Percentiles rank a stretch among this genome's conserved stretches.
Evolutionary conservation across 495 filamentous ascomycete species (phyloP).

Genomic region (Lentithecium fluviatile): DNA sequence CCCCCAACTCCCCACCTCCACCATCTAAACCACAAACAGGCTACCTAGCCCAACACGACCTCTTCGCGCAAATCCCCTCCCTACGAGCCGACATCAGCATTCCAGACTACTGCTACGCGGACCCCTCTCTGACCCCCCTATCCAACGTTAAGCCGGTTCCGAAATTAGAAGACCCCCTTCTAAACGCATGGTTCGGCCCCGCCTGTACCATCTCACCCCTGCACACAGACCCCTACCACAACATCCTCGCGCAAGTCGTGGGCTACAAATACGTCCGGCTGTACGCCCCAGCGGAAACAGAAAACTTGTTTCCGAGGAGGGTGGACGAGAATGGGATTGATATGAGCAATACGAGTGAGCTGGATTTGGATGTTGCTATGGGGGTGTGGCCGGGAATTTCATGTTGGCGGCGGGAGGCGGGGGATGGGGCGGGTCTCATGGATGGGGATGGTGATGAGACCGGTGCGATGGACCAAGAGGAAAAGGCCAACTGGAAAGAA

Average conservation of each 20-base stretch:
- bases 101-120: constrained; percentile 83
- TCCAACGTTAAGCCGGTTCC: constrained; percentile 43
- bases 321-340: constrained; percentile 71
- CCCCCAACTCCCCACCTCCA: background rate
- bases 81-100: constrained; percentile 73
- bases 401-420: constrained; percentile 20
- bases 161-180: constrained; percentile 37
- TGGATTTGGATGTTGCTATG: constrained; percentile 56
- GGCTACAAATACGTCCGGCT: constrained; percentile 88
- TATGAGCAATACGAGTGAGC: constrained; percentile 84
- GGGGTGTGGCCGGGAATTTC: constrained; percentile 51
- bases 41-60: constrained; percentile 89
- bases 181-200: constrained; percentile 92
- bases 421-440: constrained; percentile 23
- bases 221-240: constrained; percentile 93
- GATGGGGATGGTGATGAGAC: constrained; percentile 2
- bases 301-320: constrained; percentile 63
- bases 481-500: constrained; percentile 22
- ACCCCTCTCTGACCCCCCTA: constrained; percentile 47
- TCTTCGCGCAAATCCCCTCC: constrained; percentile 78
- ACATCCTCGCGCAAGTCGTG: constrained; percentile 86
- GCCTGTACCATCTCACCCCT: constrained; percentile 83
- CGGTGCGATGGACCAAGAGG: constrained; percentile 39
- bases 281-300: constrained; percentile 66
- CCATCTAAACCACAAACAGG: constrained; percentile 42